A percentile compares a stretch with the other conserved stretches of the same genome.
Evolutionary conservation across 768 basidiomycete genomes (phyloP).

Genomic region (Rhizopogon salebrosus): DNA sequence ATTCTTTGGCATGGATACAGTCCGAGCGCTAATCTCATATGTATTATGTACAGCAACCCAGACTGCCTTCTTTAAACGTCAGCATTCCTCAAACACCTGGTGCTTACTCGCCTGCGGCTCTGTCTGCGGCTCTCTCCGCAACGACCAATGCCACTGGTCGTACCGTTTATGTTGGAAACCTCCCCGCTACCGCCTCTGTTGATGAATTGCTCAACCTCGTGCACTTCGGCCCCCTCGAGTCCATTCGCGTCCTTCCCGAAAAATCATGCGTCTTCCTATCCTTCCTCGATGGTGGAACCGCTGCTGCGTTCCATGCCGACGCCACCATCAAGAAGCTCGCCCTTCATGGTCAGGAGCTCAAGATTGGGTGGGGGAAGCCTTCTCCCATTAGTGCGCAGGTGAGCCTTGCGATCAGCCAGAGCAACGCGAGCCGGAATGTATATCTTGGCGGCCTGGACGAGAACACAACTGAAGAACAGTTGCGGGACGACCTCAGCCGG

Average conservation of each 20-base stretch:
- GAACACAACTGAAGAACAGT: slow-evolving; percentile 82
- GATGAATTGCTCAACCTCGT: slow-evolving; percentile 98
- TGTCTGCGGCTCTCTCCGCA: slow-evolving; percentile 65
- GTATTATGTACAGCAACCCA: slow-evolving; percentile 29
- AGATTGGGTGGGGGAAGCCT: slow-evolving; percentile 98
- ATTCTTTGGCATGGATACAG: not conserved
- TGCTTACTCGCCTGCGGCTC: slow-evolving; percentile 74
- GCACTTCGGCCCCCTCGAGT: slow-evolving; percentile 95
- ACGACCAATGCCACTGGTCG: slow-evolving; percentile 63
- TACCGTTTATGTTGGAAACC: slow-evolving; percentile 95
- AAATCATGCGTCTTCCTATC: slow-evolving; percentile 98
- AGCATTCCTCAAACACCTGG: slow-evolving; percentile 68
- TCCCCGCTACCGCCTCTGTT: slow-evolving; percentile 92
- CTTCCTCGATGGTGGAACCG: slow-evolving; percentile 90
- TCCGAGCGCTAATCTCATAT: not conserved
- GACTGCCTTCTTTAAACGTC: slow-evolving; percentile 60
- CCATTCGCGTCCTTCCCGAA: slow-evolving; percentile 90
- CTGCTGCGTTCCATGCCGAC: slow-evolving; percentile 96
- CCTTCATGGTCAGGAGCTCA: slow-evolving; percentile 92
- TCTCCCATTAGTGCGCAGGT: slow-evolving; percentile 84
- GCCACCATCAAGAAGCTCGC: slow-evolving; percentile 91
- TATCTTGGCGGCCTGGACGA: slow-evolving; percentile 94
- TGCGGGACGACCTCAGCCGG: slow-evolving; percentile 85
- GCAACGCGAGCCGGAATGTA: slow-evolving; percentile 92
- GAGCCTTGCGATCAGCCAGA: slow-evolving; percentile 81